Base-by-base conservation (phyloP, 176 grass and related monocot genomes). In the Paspalum vaginatum region DNA sequence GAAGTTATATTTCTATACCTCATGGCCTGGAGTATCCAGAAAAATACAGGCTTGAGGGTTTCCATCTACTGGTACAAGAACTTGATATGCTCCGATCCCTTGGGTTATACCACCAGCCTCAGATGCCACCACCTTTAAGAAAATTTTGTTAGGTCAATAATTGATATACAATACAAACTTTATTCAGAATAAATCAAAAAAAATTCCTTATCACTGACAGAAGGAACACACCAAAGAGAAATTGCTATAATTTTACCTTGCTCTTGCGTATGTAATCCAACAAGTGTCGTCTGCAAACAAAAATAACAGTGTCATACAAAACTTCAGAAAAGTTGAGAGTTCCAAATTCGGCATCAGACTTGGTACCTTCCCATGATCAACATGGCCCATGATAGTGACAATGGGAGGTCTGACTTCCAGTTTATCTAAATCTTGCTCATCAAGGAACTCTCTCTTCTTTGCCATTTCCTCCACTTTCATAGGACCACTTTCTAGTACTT, bases 361-460 rank as follows among this genome's bases (percentile, higher is more conserved):
- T 72, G 18, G 80, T 90, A 98, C 95, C 92, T 98, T 98, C 51
- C 95, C 95, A 59, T 98, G 95, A 91, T 98, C 95, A 18, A 98
- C 95, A 82, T 98, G 95, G 39, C 95, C 95, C 95, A 98, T 98
- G 50, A 98, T 98, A 73, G 95, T 98, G 77, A 98, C 91, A 88
- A 98, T 91, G 57, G 95, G 95, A 52, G 92, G 92, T 59, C 95
- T 85, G n/a, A 69, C 65, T 90, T 98, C 92, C 78, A 98, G 63
- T 68, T 79, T 89, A 53, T 91, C 92, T 60, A 98, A 87, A 85
- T 98, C 95, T 70, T 98, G 88, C 57, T 89, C 95, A 59, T 98
- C 95, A 57, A 98, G 82, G 68, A 98, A 81, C 49, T 94, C 92
- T 56, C 85, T 92, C 81, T 98, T 98, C 88, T 92, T 98, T 68